Conservation (phyloP, 345 rosid genomes). For the Syzygium aromaticum region DNA sequence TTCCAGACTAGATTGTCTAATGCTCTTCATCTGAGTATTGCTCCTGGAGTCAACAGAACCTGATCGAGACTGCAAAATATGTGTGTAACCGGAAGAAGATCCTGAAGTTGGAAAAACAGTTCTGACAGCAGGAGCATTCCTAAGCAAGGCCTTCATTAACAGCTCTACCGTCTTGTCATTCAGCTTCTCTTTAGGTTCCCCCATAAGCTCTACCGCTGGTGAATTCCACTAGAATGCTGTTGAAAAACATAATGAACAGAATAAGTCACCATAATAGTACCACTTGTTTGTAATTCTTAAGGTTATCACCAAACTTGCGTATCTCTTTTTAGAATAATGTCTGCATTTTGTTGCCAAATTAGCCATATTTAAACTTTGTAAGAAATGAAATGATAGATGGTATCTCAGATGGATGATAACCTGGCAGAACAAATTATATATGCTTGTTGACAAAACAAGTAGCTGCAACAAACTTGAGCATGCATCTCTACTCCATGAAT, state of each 20-base stretch:
- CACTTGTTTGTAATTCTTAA: background rate
- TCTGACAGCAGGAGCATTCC: background rate
- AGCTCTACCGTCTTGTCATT: background rate
- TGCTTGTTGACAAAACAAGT: background rate
- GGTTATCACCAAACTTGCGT: background rate
- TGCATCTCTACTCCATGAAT: background rate
- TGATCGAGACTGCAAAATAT: background rate
- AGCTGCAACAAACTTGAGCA: background rate
- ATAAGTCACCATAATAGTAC: background rate
- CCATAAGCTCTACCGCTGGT: background rate
- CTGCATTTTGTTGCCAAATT: background rate
- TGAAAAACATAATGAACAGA: background rate
- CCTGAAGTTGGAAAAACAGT: background rate
- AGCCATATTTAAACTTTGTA: background rate
- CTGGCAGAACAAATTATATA: background rate
- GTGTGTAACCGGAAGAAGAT: background rate
- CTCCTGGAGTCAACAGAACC: background rate
- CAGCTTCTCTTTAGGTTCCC: background rate
- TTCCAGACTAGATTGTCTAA: background rate
- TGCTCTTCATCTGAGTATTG: background rate
- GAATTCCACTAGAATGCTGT: background rate
- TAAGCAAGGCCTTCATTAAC: background rate
- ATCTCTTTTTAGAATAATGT: background rate
- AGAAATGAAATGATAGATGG: background rate
- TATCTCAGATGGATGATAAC: background rate